Percentiles rank a stretch among this genome's conserved stretches.
Conservation (phyloP, 805 yeast genomes). For the Nakazawaea ernobii region DNA sequence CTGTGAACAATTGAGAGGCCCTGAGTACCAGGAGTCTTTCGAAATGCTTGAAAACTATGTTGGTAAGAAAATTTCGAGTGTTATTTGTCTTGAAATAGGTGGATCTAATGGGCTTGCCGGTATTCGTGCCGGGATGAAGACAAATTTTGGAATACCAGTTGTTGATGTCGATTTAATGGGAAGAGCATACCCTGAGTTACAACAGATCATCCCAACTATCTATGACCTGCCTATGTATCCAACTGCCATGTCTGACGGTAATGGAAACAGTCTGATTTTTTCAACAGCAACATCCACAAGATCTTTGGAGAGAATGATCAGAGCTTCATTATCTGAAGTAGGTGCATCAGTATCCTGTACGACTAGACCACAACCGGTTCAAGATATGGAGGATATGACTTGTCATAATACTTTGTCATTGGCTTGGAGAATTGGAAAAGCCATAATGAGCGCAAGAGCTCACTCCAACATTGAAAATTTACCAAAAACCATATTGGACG, state of each 20-base stretch:
- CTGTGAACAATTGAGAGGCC: conserved; percentile 35
- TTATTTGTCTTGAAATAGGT: conserved; percentile 36
- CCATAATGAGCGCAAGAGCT: conserved; percentile 32
- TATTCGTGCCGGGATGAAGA: conserved; percentile 6
- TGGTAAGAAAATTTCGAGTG: conserved; percentile 21
- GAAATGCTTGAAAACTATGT: conserved; percentile 22
- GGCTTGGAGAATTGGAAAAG: conserved; percentile 45
- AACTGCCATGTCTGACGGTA: conserved; percentile 28
- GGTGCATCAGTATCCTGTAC: conserved; percentile 24
- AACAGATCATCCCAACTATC: conserved; percentile 33
- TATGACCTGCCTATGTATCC: conserved; percentile 21
- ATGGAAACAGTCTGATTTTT: conserved; percentile 32
- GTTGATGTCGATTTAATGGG: conserved; percentile 44
- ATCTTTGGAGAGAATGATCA: conserved; percentile 30
- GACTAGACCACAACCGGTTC: conserved; percentile 2
- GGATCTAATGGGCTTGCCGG: conserved; percentile 36
- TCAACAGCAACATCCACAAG: conserved; percentile 26
- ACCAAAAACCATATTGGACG: conserved; percentile 29
- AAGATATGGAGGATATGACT: conserved; percentile 14
- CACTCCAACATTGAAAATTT: conserved; percentile 29
- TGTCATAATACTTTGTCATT: conserved; percentile 28
- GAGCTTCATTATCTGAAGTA: conserved; percentile 37
- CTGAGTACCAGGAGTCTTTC: conserved; percentile 29
- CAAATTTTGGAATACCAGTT: conserved; percentile 17
- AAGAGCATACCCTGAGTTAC: conserved; percentile 40